Evolutionary conservation across 2,329 filamentous ascomycete species (phyloP).

Genomic region (Apiospora koreana): DNA sequence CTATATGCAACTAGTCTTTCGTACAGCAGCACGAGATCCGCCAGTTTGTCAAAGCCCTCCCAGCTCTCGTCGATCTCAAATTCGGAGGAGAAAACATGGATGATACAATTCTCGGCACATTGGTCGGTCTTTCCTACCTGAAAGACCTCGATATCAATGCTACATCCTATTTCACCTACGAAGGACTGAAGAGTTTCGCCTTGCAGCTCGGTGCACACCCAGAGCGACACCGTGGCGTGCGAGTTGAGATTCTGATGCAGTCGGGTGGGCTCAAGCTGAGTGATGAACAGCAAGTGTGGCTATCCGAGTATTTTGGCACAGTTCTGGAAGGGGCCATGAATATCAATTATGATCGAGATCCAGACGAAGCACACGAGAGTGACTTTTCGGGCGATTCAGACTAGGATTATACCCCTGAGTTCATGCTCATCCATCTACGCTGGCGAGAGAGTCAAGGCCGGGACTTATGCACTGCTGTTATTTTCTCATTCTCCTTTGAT

Average conservation of each 20-base stretch:
- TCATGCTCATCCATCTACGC: neutral
- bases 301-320: constrained; percentile 26
- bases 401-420: neutral
- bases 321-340: constrained; percentile 34
- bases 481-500: neutral
- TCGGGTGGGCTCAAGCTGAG: constrained; percentile 28
- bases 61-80: constrained; percentile 54
- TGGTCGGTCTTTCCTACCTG: constrained; percentile 44
- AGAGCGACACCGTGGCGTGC: constrained; percentile 30
- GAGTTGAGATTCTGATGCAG: constrained; percentile 37
- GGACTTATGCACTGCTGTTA: neutral
- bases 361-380: constrained; percentile 37
- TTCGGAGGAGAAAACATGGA: constrained; percentile 58
- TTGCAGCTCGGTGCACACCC: constrained; percentile 30
- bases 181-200: constrained; percentile 48
- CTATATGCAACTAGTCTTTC: constrained; percentile 37
- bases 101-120: constrained; percentile 39
- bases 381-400: constrained; percentile 34
- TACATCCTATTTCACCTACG: constrained; percentile 53
- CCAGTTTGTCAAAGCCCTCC: constrained; percentile 44
- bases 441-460: neutral
- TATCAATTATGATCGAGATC: constrained; percentile 34
- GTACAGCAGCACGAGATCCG: constrained; percentile 47
- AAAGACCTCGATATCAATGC: constrained; percentile 55
- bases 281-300: constrained; percentile 23